These are phyloP conservation scores for Malassezia brasiliensis DNA, from an alignment of 1,284 basidiomycete genomes.

Conservation along the genomic window DNA sequence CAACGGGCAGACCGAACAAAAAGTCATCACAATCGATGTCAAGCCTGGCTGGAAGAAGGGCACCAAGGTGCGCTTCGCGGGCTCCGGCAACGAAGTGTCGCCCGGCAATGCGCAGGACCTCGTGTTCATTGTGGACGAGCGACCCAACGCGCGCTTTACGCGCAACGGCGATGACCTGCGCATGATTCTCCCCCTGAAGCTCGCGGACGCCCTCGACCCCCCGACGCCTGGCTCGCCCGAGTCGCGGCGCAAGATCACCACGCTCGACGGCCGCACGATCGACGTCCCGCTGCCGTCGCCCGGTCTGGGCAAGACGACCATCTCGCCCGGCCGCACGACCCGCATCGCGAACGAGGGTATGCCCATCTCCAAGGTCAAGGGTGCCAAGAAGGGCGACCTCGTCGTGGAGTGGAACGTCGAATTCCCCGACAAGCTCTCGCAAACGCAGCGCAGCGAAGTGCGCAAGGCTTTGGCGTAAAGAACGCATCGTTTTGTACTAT, in stretches of 20 bases:
- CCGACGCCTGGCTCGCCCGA: constrained; percentile 30
- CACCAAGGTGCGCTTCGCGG: constrained; percentile 45
- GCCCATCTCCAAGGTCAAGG: constrained; percentile 42
- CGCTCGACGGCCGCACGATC: constrained; percentile 37
- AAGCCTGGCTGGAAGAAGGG: constrained; percentile 48
- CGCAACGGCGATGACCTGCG: constrained; percentile 44
- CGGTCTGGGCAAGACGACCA: constrained; percentile 22
- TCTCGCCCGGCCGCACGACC: constrained; percentile 37
- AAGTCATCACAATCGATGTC: constrained; percentile 57
- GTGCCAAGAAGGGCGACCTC: constrained; percentile 40
- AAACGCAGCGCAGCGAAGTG: constrained; percentile 28
- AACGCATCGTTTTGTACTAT: not conserved
- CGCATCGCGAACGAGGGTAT: constrained; percentile 43
- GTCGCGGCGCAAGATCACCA: constrained; percentile 26
- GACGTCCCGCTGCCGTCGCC: constrained; percentile 37
- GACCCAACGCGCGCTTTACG: constrained; percentile 33
- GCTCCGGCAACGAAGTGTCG: constrained; percentile 40
- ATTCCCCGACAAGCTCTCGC: constrained; percentile 33
- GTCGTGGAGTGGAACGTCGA: constrained; percentile 43
- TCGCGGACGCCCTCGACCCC: constrained; percentile 43
- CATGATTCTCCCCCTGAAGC: constrained; percentile 26
- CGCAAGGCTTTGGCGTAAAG: constrained; percentile 24
- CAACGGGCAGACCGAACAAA: constrained; percentile 71
- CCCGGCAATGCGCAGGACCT: constrained; percentile 39
- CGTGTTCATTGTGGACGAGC: constrained; percentile 47